Percentiles rank a stretch among this genome's conserved stretches.
phyloP scores from a whole-genome alignment of 768 basidiomycete species.

The Lactarius vividus region DNA sequence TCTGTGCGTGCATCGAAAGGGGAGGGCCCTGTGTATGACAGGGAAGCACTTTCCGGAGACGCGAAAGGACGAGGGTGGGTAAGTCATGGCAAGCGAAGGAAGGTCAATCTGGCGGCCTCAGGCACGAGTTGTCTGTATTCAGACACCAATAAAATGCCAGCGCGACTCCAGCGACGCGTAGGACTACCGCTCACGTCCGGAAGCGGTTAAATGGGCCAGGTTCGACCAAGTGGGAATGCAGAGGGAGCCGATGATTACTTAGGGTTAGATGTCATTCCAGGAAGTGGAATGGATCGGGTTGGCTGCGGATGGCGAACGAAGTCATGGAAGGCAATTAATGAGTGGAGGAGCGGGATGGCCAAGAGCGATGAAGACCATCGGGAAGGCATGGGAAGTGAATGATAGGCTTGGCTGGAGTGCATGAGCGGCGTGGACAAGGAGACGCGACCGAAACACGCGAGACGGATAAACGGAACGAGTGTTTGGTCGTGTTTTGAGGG shows the following conservation, averaged over 20 bases:
- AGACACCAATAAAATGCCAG: constrained; percentile 7
- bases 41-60: constrained; percentile 8
- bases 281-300: constrained; percentile 23
- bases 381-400: constrained; percentile 15
- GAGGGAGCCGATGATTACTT: constrained; percentile 21
- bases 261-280: constrained; percentile 27
- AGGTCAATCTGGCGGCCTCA: background rate
- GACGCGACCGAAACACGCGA: background rate
- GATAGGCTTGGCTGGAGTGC: constrained; percentile 1
- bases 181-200: background rate
- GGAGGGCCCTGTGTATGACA: constrained; percentile 4
- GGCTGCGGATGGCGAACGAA: constrained; percentile 19
- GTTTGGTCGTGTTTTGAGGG: constrained; percentile 10
- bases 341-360: constrained; percentile 9
- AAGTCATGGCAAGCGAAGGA: constrained; percentile 24
- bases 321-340: constrained; percentile 11
- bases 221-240: constrained; percentile 9
- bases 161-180: background rate
- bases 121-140: constrained; percentile 10
- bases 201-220: background rate
- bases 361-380: constrained; percentile 18
- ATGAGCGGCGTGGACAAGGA: constrained; percentile 5
- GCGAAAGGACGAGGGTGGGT: constrained; percentile 1
- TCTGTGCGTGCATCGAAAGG: constrained; percentile 12
- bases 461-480: background rate